These are phyloP conservation scores for Hypoxylon lenormandii DNA, from an alignment of 495 filamentous ascomycete genomes.

Conservation along the genomic window DNA sequence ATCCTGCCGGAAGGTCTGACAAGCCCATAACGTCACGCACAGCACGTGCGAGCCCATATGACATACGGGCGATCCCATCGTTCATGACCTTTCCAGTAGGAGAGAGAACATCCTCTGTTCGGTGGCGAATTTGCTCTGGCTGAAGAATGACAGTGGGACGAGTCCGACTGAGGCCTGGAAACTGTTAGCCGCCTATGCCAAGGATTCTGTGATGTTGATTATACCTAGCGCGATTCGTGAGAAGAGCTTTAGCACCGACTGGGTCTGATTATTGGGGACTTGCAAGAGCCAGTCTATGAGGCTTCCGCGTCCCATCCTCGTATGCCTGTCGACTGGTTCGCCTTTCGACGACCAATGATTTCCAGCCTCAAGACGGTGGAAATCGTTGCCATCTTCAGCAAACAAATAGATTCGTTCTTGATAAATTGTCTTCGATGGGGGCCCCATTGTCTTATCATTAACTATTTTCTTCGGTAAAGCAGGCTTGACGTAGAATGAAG, in stretches of 20 bases:
- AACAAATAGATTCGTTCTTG: conserved; percentile 61
- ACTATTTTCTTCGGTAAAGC: conserved; percentile 54
- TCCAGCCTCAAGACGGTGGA: conserved; percentile 30
- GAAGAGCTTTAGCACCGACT: conserved; percentile 54
- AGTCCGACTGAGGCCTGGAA: conserved; percentile 58
- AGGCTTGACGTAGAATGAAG: conserved; percentile 58
- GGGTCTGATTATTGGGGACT: conserved; percentile 52
- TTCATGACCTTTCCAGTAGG: conserved; percentile 73
- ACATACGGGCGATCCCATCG: conserved; percentile 82
- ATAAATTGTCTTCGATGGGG: conserved; percentile 51
- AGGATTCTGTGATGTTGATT: neutral
- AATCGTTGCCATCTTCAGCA: conserved; percentile 57
- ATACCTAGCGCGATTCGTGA: conserved; percentile 61
- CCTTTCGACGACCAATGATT: conserved; percentile 44
- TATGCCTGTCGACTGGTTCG: conserved; percentile 48
- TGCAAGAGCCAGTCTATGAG: conserved; percentile 62
- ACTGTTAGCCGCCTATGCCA: conserved; percentile 10
- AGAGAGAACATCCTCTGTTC: conserved; percentile 52
- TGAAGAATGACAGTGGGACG: conserved; percentile 52
- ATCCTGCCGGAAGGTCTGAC: conserved; percentile 72
- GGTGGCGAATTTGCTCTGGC: conserved; percentile 54
- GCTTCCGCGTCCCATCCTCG: conserved; percentile 42
- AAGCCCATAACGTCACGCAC: conserved; percentile 72
- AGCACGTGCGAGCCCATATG: conserved; percentile 68
- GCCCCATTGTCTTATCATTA: conserved; percentile 51